Evolutionary conservation across 345 rosid species (phyloP).

Genomic region (Pugionium dolabratum): DNA sequence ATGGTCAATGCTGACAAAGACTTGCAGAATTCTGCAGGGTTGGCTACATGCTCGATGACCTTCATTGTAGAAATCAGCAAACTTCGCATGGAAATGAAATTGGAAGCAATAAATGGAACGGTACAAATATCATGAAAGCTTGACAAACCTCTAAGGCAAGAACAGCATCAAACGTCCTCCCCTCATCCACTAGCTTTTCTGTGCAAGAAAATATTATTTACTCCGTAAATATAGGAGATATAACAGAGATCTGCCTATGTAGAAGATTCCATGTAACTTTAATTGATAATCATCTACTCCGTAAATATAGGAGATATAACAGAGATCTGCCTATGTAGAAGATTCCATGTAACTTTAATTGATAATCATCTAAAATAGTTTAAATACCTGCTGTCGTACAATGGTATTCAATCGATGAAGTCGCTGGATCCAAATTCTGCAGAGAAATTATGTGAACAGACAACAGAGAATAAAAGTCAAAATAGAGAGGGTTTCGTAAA

Average conservation of each 20-base stretch:
- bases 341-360: constrained; percentile 1
- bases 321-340: constrained; percentile 7
- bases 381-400: constrained; percentile 87
- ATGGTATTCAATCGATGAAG: constrained; percentile 71
- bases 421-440: constrained; percentile 77
- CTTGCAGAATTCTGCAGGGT: constrained; percentile 90
- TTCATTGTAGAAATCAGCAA: constrained; percentile 34
- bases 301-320: neutral
- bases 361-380: constrained; percentile 17
- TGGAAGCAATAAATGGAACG: constrained; percentile 10
- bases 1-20: constrained; percentile 67
- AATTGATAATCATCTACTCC: too few relatives aligned
- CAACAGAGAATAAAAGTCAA: constrained; percentile 5
- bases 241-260: neutral
- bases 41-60: constrained; percentile 96
- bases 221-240: neutral
- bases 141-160: constrained; percentile 71
- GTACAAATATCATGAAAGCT: neutral
- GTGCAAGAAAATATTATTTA: constrained; percentile 33
- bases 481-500: constrained; percentile 5
- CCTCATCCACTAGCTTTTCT: constrained; percentile 85
- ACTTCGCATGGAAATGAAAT: constrained; percentile 10
- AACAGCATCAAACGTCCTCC: constrained; percentile 78
- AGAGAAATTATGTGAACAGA: constrained; percentile 26
- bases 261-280: too few relatives aligned